These are phyloP conservation scores for Athelia sp. DNA, from an alignment of 1,284 basidiomycete genomes.

Conservation along the genomic window DNA sequence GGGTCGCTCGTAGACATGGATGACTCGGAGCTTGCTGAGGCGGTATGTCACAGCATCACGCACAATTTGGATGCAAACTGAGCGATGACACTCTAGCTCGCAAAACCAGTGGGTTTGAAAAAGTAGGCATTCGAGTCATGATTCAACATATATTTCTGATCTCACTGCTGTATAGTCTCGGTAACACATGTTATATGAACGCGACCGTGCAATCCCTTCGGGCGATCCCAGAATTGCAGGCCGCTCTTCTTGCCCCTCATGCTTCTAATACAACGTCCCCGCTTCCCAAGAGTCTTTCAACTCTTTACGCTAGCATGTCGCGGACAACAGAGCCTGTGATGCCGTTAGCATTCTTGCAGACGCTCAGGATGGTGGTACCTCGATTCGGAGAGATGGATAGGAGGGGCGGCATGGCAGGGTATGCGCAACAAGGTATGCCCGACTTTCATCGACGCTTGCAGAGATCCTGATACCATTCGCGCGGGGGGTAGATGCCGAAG, in stretches of 20 bases:
- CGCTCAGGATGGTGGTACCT: constrained; percentile 78
- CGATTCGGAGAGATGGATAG: constrained; percentile 84
- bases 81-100: constrained; percentile 31
- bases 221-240: constrained; percentile 84
- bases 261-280: constrained; percentile 22
- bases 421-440: constrained; percentile 82
- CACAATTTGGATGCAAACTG: neutral
- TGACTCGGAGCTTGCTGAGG: constrained; percentile 75
- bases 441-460: neutral
- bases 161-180: too few relatives aligned
- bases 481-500: constrained; percentile 79
- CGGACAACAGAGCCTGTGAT: constrained; percentile 76
- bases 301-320: constrained; percentile 71
- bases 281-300: constrained; percentile 59
- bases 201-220: constrained; percentile 90
- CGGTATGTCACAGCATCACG: constrained; percentile 41
- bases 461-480: neutral
- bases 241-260: constrained; percentile 41
- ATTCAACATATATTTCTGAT: too few relatives aligned
- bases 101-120: constrained; percentile 65
- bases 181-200: constrained; percentile 97
- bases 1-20: constrained; percentile 68
- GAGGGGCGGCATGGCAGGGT: constrained; percentile 41
- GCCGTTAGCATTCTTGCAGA: constrained; percentile 68
- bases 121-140: too few relatives aligned